Base-by-base conservation (phyloP, 805 yeast species). In the Hanseniaspora jakobsenii region DNA sequence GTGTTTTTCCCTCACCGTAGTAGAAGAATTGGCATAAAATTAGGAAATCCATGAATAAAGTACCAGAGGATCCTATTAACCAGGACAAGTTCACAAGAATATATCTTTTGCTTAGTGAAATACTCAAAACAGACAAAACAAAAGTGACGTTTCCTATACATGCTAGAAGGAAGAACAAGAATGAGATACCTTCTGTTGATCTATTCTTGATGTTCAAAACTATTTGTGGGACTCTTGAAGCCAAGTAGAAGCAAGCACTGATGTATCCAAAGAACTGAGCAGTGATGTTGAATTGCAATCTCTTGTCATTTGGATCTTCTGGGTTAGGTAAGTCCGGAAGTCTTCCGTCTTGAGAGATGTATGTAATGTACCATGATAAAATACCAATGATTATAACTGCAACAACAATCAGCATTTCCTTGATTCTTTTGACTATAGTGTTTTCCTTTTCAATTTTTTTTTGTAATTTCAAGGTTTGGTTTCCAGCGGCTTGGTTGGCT, bases 131-230 rank as follows among this genome's bases (percentile, higher is more conserved):
- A 9, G 94, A 81, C 12, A 83, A 71, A 32, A 91, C 95, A 54
- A 86, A 91, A 1, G 95, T 84, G 56, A 83, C 66, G 59, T 89
- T 91, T 37, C 98, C 98, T 47, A 89, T 66, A 60, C 95, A 86
- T 17, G 98, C 97, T 69, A 91, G 89, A 18, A 91, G 65, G 64
- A 89, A 89, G 63, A 91, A 89, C 69, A 89, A 70, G 56, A 91
- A 84, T 9, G 95, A 84, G 38, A 89, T 82, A 19, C 97, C 97
- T 50, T 91, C 97, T 59, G 95, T 86, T 2, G 94, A 81, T 63
- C 86, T 87, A 56, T 96, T 72, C 59, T 78, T 70, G 57, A 71
- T 84, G 63, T 91, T 91, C 49, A 89, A 69, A 48, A 84, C 60
- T 44, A 91, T 84, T 64, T 91, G 98, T 1, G 98, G 98, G 23